phyloP scores from a whole-genome alignment of 2,329 filamentous ascomycete species.

The Alternaria sp. region DNA sequence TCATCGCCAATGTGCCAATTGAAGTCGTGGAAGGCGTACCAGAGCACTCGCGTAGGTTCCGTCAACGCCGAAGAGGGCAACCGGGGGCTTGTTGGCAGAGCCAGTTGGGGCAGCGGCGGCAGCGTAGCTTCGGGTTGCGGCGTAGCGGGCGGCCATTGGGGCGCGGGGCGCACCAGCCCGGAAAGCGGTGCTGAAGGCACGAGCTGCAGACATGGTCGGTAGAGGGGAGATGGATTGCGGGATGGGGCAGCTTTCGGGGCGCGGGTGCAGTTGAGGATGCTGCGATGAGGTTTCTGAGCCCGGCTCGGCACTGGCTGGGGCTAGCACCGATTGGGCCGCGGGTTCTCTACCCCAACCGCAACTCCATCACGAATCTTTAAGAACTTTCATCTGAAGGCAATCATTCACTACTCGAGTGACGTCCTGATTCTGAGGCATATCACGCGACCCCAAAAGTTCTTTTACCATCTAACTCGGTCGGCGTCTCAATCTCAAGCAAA shows the following conservation, averaged over 20 bases:
- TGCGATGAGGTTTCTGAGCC: slow-evolving; percentile 36
- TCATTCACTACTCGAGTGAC: not conserved
- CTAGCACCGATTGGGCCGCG: slow-evolving; percentile 26
- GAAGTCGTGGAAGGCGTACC: slow-evolving; percentile 68
- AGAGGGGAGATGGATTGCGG: slow-evolving; percentile 49
- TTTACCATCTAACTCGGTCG: not conserved
- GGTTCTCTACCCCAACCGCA: not conserved
- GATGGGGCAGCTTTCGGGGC: slow-evolving; percentile 38
- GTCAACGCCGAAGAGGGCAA: slow-evolving; percentile 93
- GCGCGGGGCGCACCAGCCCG: slow-evolving; percentile 66
- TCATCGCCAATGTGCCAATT: slow-evolving; percentile 33
- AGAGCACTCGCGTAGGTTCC: slow-evolving; percentile 98
- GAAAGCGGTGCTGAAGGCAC: slow-evolving; percentile 65
- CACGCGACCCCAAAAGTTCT: not conserved
- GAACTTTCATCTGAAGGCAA: not conserved
- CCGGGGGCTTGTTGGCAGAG: slow-evolving; percentile 79
- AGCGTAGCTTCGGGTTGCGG: slow-evolving; percentile 80
- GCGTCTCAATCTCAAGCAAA: not conserved
- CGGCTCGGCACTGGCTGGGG: slow-evolving; percentile 27
- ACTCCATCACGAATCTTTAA: not conserved
- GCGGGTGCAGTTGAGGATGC: slow-evolving; percentile 30
- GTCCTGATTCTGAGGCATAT: not conserved
- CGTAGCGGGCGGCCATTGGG: slow-evolving; percentile 67
- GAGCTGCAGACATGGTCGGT: slow-evolving; percentile 64
- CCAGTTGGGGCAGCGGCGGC: slow-evolving; percentile 64